phyloP scores from a whole-genome alignment of 805 yeast species.

The Nakazawaea holstii region DNA sequence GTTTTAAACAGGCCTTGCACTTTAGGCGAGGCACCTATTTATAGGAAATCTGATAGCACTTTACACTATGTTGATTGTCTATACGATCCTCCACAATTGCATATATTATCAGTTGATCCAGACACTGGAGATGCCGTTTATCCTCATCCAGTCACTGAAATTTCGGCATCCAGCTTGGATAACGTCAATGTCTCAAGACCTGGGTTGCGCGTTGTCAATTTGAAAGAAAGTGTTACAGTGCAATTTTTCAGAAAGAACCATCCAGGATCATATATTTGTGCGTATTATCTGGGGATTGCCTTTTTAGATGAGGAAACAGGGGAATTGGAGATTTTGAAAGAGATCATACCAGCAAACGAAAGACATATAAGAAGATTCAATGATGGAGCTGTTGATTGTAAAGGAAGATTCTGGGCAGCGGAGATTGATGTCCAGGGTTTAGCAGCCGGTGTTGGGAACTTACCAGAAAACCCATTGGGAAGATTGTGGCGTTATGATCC shows the following conservation, averaged over 20 bases:
- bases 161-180: conserved; percentile 9
- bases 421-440: conserved; percentile 25
- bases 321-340: conserved; percentile 22
- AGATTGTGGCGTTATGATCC: conserved; percentile 29
- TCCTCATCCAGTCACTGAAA: conserved; percentile 12
- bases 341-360: conserved; percentile 22
- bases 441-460: conserved; percentile 20
- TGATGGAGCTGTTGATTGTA: conserved; percentile 25
- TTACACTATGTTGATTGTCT: conserved; percentile 28
- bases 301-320: conserved; percentile 28
- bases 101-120: conserved; percentile 20
- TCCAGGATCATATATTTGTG: conserved; percentile 24
- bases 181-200: conserved; percentile 14
- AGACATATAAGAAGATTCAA: conserved; percentile 18
- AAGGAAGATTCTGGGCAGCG: conserved; percentile 45
- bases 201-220: conserved; percentile 19
- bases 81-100: conserved; percentile 19
- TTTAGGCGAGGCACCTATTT: conserved; percentile 30
- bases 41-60: conserved; percentile 24
- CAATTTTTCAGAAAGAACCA: conserved; percentile 23
- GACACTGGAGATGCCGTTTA: conserved; percentile 18
- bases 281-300: conserved; percentile 28
- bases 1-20: conserved; percentile 20
- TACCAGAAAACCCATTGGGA: conserved; percentile 22
- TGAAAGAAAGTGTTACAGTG: conserved; percentile 25